phyloP scores from a whole-genome alignment of 345 rosid species.

The Pistacia integerrima region DNA sequence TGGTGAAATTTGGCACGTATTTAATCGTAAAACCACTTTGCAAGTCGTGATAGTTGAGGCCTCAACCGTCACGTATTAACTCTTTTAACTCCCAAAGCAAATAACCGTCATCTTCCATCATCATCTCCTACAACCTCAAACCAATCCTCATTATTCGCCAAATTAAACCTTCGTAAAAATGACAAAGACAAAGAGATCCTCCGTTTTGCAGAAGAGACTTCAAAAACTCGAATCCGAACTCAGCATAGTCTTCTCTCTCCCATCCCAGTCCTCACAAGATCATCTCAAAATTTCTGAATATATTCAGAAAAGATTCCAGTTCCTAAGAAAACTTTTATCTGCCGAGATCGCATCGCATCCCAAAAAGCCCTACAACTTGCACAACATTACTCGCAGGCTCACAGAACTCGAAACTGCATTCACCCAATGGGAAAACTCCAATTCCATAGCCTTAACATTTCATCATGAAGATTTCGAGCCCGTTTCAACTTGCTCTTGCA shows the following conservation, averaged over 20 bases:
- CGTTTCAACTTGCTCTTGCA: conserved; percentile 28
- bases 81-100: background rate
- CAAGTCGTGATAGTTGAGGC: background rate
- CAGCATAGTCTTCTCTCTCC: conserved; percentile 19
- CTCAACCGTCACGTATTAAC: conserved; percentile 14
- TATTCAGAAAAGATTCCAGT: conserved; percentile 39
- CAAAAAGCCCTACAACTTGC: conserved; percentile 31
- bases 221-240: conserved; percentile 38
- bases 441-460: background rate
- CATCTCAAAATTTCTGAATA: conserved; percentile 18
- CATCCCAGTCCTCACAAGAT: conserved; percentile 5
- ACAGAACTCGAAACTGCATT: conserved; percentile 30
- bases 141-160: too few species aligned
- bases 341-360: conserved; percentile 46
- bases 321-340: conserved; percentile 40
- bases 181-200: conserved; percentile 24
- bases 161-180: conserved; percentile 10
- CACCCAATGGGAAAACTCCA: conserved; percentile 23
- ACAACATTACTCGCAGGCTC: conserved; percentile 25
- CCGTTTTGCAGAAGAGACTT: conserved; percentile 45
- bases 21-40: too few species aligned
- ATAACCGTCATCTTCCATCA: conserved; percentile 9
- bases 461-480: conserved; percentile 9
- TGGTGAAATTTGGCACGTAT: too few species aligned
- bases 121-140: background rate